Conservation (phyloP, 2,329 filamentous ascomycete genomes). For the Pseudogymnoascus sp. region DNA sequence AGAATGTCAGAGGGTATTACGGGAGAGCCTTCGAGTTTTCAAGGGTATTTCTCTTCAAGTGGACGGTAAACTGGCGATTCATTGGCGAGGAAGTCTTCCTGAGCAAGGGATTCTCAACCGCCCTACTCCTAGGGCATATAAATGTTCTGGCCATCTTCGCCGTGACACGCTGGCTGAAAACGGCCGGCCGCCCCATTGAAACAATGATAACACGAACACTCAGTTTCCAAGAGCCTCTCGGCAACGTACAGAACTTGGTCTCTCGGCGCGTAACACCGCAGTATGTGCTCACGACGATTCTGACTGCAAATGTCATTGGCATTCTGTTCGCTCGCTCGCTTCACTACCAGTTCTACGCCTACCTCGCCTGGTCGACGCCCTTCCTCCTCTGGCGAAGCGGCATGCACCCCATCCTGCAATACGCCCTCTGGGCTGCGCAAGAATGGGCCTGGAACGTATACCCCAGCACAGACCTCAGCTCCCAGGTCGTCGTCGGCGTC, state of each 20-base stretch:
- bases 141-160: conserved; percentile 50
- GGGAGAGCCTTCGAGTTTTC: conserved; percentile 83
- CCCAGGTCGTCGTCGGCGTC: conserved; percentile 60
- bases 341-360: conserved; percentile 71
- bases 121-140: conserved; percentile 49
- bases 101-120: conserved; percentile 52
- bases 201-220: conserved; percentile 33
- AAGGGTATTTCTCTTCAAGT: conserved; percentile 87
- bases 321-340: conserved; percentile 63
- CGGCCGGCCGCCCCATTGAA: conserved; percentile 43
- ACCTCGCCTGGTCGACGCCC: conserved; percentile 65
- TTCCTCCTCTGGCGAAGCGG: conserved; percentile 62
- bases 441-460: conserved; percentile 72
- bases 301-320: conserved; percentile 58
- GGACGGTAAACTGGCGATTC: conserved; percentile 99
- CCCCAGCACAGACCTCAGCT: conserved; percentile 59
- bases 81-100: conserved; percentile 78
- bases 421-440: conserved; percentile 54
- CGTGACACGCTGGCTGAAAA: conserved; percentile 52
- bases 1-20: conserved; percentile 64
- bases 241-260: conserved; percentile 39
- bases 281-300: conserved; percentile 55
- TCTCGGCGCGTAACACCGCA: conserved; percentile 46
- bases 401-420: conserved; percentile 51
- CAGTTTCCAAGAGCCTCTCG: conserved; percentile 28